phyloP scores from a whole-genome alignment of 2,329 filamentous ascomycete genomes.

The Mycocentrospora acerina region DNA sequence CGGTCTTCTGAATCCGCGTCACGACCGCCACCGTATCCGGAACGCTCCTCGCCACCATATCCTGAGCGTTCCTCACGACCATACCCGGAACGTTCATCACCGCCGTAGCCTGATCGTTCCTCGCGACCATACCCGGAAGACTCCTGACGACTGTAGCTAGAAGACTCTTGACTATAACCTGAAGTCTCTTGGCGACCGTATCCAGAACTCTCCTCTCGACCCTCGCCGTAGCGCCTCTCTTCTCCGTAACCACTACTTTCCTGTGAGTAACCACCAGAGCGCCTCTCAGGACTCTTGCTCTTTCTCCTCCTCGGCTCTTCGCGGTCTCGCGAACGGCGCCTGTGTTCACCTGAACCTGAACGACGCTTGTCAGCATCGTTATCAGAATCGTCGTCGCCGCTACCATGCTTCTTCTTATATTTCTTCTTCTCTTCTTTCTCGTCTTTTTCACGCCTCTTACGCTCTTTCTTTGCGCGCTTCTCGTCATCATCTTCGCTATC shows the following conservation, averaged over 20 bases:
- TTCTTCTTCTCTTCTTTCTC: conserved; percentile 43
- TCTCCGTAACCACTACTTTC: conserved; percentile 15
- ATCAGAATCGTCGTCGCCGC: conserved; percentile 29
- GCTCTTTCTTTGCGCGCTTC: conserved; percentile 13
- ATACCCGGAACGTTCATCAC: conserved; percentile 5
- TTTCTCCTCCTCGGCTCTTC: conserved; percentile 14
- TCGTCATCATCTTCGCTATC: conserved; percentile 28
- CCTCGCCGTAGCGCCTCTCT: conserved; percentile 22
- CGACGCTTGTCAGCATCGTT: conserved; percentile 28
- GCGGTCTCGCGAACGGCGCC: conserved; percentile 10
- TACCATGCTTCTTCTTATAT: conserved; percentile 40
- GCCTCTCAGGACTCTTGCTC: conserved; percentile 21
- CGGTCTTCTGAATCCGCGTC: conserved; percentile 6
- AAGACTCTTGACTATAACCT: neutral
- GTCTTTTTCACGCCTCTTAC: conserved; percentile 6
- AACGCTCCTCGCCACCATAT: conserved; percentile 1
- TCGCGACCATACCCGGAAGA: conserved; percentile 4
- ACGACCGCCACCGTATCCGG: conserved; percentile 2
- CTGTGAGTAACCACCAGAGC: conserved; percentile 17
- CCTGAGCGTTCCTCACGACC: conserved; percentile 5
- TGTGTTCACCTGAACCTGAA: conserved; percentile 19
- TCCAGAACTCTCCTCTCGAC: neutral
- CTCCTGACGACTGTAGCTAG: neutral
- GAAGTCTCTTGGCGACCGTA: neutral
- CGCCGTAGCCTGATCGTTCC: conserved; percentile 6